phyloP scores from a whole-genome alignment of 2,329 filamentous ascomycete genomes.

The Apiospora rasikravindrae region DNA sequence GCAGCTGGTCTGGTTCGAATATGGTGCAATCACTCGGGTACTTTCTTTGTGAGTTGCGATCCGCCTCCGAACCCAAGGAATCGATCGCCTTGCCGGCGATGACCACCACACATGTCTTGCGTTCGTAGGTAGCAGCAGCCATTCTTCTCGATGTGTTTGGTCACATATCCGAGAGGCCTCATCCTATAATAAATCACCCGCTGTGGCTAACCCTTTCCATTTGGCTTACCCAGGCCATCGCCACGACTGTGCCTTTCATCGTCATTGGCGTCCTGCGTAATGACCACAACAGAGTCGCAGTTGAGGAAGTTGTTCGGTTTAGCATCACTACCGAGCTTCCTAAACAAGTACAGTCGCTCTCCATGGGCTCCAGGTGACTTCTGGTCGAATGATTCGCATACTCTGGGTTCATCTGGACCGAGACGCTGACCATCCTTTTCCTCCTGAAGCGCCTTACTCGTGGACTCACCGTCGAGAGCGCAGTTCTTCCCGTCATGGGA shows the following conservation, averaged over 20 bases:
- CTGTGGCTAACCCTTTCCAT: neutral
- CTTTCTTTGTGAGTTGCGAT: neutral
- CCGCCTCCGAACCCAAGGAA: neutral
- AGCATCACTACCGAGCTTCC: neutral
- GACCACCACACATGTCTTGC: neutral
- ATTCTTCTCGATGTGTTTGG: neutral
- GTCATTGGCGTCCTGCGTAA: neutral
- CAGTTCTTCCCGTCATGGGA: neutral
- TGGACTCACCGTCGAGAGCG: neutral
- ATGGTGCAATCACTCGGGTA: neutral
- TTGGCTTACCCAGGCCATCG: neutral
- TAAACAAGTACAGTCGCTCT: neutral
- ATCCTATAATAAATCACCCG: no score
- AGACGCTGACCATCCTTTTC: neutral
- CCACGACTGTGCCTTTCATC: neutral
- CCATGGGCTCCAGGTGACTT: neutral
- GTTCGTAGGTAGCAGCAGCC: neutral
- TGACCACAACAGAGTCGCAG: neutral
- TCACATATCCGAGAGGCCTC: no score
- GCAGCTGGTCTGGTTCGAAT: neutral
- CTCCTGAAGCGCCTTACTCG: neutral
- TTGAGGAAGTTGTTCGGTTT: neutral
- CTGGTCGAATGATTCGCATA: neutral
- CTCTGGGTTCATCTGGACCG: neutral
- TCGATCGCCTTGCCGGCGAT: neutral